Evolutionary conservation across 106 monocot genomes (phyloP).

Genomic region (Dactylorhiza incarnata): DNA sequence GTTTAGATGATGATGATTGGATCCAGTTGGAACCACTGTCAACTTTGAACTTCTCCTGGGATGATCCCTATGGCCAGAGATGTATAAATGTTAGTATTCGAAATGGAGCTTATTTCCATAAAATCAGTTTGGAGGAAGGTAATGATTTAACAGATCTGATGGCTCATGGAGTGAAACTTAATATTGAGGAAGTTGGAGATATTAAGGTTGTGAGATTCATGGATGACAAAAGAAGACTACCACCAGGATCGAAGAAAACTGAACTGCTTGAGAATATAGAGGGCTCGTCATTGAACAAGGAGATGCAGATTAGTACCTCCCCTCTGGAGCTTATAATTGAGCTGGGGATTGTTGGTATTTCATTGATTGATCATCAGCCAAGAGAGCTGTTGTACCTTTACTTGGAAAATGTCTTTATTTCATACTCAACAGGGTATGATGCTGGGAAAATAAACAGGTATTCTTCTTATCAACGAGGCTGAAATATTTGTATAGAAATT

Average conservation of each 20-base stretch:
- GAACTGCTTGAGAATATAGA: slow-evolving; percentile 10
- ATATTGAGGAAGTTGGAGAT: slow-evolving; percentile 46
- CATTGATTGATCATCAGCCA: slow-evolving; percentile 89
- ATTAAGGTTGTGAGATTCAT: slow-evolving; percentile 50
- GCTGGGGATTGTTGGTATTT: slow-evolving; percentile 69
- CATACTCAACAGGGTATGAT: slow-evolving; percentile 78
- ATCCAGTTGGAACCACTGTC: slow-evolving; percentile 59
- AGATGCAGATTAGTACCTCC: slow-evolving; percentile 21
- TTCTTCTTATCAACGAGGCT: background rate
- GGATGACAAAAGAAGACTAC: slow-evolving; percentile 21
- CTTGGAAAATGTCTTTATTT: slow-evolving; percentile 77
- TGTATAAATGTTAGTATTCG: slow-evolving; percentile 48
- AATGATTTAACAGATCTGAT: slow-evolving; percentile 28
- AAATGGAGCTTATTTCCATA: slow-evolving; percentile 22
- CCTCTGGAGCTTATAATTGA: slow-evolving; percentile 83
- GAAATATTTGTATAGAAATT: background rate
- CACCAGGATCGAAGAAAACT: slow-evolving; percentile 17
- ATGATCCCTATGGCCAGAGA: slow-evolving; percentile 62
- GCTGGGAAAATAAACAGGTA: slow-evolving; percentile 85
- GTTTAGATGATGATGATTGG: slow-evolving; percentile 54
- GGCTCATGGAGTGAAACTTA: slow-evolving; percentile 38
- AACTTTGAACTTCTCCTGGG: slow-evolving; percentile 72
- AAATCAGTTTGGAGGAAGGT: slow-evolving; percentile 53
- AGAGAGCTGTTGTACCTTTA: slow-evolving; percentile 79
- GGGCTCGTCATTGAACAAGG: slow-evolving; percentile 23